Evolutionary conservation across 805 yeast species (phyloP).

Genomic region (Lipomyces spencermartinsiae): DNA sequence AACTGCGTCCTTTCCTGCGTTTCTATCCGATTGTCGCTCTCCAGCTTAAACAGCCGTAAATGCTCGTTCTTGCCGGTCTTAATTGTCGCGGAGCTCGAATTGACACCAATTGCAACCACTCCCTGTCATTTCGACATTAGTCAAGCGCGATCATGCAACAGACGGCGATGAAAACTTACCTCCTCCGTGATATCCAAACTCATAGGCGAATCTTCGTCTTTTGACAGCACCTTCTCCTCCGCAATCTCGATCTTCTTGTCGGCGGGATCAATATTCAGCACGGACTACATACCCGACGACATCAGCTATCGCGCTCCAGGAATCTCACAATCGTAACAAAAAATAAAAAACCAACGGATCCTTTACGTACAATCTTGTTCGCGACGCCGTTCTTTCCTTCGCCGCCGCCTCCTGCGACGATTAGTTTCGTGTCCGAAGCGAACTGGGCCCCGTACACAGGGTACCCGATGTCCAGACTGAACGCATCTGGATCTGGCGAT

Average conservation of each 20-base stretch:
- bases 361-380: slow-evolving; percentile 68
- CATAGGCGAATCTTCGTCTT: slow-evolving; percentile 82
- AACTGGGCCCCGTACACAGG: slow-evolving; percentile 85
- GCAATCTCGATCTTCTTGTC: slow-evolving; percentile 43
- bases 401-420: slow-evolving; percentile 95
- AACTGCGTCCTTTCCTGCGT: slow-evolving; percentile 56
- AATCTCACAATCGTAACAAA: background rate
- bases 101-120: slow-evolving; percentile 73
- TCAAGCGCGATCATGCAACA: background rate
- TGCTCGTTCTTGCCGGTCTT: slow-evolving; percentile 70
- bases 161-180: slow-evolving; percentile 20
- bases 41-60: slow-evolving; percentile 62
- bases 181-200: slow-evolving; percentile 65
- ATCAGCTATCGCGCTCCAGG: background rate
- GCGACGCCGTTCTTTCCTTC: slow-evolving; percentile 89
- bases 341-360: too few relatives aligned
- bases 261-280: slow-evolving; percentile 62
- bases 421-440: slow-evolving; percentile 61
- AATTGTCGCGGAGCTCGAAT: slow-evolving; percentile 60
- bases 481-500: slow-evolving; percentile 11
- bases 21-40: slow-evolving; percentile 50
- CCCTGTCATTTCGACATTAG: slow-evolving; percentile 43
- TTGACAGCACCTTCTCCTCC: slow-evolving; percentile 42
- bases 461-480: slow-evolving; percentile 41
- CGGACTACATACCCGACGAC: slow-evolving; percentile 49